Evolutionary conservation across 2,329 filamentous ascomycete genomes (phyloP).

Genomic region (Hymenoscyphus occultus): DNA sequence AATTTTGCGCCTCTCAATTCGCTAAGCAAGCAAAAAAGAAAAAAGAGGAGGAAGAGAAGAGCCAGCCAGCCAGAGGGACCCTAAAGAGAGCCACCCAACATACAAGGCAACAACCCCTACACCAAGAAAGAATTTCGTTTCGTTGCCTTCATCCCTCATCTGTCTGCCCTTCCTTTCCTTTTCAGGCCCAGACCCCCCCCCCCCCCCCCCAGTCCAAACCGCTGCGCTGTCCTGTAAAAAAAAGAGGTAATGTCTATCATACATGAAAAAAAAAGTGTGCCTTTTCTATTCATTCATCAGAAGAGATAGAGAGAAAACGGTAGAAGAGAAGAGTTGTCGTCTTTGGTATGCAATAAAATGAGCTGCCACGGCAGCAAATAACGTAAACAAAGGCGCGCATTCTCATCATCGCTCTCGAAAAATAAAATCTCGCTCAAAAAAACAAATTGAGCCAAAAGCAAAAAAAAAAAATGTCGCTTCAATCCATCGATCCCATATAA

Average conservation of each 20-base stretch:
- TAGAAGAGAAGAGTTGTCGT: conserved; percentile 25
- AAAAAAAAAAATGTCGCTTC: conserved; percentile 4
- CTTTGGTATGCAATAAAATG: conserved; percentile 18
- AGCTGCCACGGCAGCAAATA: background rate
- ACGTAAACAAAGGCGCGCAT: background rate
- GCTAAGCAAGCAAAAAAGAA: too few relatives aligned
- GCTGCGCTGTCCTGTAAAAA: background rate
- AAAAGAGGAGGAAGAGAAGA: too few relatives aligned
- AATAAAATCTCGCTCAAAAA: conserved; percentile 3
- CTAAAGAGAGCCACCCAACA: too few relatives aligned
- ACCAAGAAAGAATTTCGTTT: background rate
- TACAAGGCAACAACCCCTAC: background rate
- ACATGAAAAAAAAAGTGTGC: conserved; percentile 29
- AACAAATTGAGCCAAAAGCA: too few relatives aligned
- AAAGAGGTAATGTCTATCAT: conserved; percentile 26
- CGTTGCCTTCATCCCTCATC: background rate
- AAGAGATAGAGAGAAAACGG: conserved; percentile 7
- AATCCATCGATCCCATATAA: background rate
- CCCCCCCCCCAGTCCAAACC: background rate
- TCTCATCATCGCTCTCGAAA: background rate
- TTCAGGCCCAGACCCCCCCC: background rate
- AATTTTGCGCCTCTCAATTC: too few relatives aligned
- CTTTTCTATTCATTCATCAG: background rate
- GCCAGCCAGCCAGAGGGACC: too few relatives aligned
- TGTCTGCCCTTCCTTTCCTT: too few relatives aligned